These are phyloP conservation scores for Monosporascus sp. DNA, from an alignment of 2,329 filamentous ascomycete genomes.

Conservation along the genomic window DNA sequence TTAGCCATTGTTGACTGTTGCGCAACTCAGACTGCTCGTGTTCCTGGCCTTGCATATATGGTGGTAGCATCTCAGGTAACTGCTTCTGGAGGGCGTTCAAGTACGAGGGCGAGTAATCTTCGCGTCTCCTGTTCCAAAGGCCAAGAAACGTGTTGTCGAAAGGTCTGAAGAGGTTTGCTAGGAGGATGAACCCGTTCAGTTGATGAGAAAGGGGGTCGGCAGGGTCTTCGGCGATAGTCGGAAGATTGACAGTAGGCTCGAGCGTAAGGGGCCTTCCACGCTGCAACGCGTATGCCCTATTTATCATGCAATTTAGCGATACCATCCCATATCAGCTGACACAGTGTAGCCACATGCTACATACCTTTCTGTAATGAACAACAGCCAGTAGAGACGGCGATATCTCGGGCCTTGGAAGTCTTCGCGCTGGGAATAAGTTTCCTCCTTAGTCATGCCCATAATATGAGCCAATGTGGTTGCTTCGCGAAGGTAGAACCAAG, in stretches of 20 bases:
- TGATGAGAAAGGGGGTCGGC: constrained; percentile 50
- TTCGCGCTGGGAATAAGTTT: constrained; percentile 56
- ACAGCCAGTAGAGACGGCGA: constrained; percentile 67
- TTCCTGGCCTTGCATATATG: constrained; percentile 47
- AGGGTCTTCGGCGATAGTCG: constrained; percentile 56
- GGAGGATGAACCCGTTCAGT: constrained; percentile 52
- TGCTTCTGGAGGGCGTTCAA: constrained; percentile 58
- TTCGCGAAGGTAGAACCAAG: constrained; percentile 76
- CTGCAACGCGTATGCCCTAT: constrained; percentile 65
- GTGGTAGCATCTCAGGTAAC: constrained; percentile 49
- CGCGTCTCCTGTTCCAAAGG: constrained; percentile 62
- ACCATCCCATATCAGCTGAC: not conserved
- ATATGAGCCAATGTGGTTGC: constrained; percentile 66
- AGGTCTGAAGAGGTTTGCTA: constrained; percentile 59
- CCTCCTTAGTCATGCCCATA: constrained; percentile 56
- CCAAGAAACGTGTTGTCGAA: constrained; percentile 62
- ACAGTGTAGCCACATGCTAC: constrained; percentile 6
- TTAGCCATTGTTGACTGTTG: constrained; percentile 61
- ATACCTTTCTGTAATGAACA: constrained; percentile 67
- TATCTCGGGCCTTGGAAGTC: constrained; percentile 56
- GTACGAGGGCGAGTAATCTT: constrained; percentile 52
- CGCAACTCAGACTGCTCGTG: constrained; percentile 50
- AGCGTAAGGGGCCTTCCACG: constrained; percentile 66
- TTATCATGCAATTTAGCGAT: constrained; percentile 6
- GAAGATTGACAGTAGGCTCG: constrained; percentile 63